These are phyloP conservation scores for Blechomonas ayalai DNA, from an alignment of 208 protist species.

Conservation along the genomic window DNA sequence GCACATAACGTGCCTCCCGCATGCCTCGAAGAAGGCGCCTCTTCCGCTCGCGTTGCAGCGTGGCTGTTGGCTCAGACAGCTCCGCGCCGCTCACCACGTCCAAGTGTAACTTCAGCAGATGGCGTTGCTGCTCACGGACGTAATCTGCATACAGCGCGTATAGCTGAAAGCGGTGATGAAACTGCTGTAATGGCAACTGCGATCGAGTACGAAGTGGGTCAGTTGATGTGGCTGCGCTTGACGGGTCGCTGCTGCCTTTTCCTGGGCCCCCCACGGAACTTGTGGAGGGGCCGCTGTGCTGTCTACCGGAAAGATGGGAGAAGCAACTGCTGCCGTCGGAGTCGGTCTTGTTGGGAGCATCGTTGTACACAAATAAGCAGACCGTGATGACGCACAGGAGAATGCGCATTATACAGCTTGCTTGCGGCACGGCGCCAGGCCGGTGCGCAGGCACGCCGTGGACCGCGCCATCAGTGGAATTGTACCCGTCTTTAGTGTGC, in stretches of 20 bases:
- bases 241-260: not conserved
- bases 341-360: too few relatives aligned
- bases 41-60: not conserved
- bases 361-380: too few relatives aligned
- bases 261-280: not conserved
- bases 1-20: conserved; percentile 9
- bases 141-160: conserved; percentile 15
- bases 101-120: conserved; percentile 1
- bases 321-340: too few relatives aligned
- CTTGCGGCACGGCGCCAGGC: too few relatives aligned
- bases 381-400: too few relatives aligned
- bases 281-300: not conserved
- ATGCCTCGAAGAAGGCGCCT: conserved; percentile 11
- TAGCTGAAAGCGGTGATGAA: conserved; percentile 17
- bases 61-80: not conserved
- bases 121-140: not conserved
- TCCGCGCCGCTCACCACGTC: conserved; percentile 4
- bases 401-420: too few relatives aligned
- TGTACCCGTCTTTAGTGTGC: too few relatives aligned
- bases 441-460: too few relatives aligned
- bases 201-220: not conserved
- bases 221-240: not conserved
- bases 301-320: not conserved
- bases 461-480: too few relatives aligned
- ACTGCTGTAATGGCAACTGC: conserved; percentile 9